Percentiles rank a stretch among this genome's conserved stretches.
Evolutionary conservation across 768 basidiomycete species (phyloP).

Genomic region (Boletus eberwhitei): DNA sequence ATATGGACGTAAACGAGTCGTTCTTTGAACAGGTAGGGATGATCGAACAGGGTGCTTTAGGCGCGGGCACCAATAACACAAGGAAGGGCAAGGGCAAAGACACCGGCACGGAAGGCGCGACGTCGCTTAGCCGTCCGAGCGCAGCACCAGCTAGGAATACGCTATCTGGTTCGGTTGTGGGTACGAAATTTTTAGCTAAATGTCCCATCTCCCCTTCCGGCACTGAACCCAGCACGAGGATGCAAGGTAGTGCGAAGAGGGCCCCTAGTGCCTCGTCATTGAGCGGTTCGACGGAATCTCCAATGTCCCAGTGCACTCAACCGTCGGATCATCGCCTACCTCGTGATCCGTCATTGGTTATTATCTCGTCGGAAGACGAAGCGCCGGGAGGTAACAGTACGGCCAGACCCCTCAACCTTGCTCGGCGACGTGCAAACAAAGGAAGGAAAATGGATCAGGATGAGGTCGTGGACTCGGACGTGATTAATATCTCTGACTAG

Average conservation of each 20-base stretch:
- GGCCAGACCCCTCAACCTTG: not conserved
- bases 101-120: not conserved
- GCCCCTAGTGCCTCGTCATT: slow-evolving; percentile 12
- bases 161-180: slow-evolving; percentile 8
- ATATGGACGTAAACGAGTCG: slow-evolving; percentile 36
- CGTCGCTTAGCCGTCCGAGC: not conserved
- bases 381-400: not conserved
- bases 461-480: slow-evolving; percentile 39
- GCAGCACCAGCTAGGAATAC: slow-evolving; percentile 3
- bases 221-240: slow-evolving; percentile 16
- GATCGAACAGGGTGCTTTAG: slow-evolving; percentile 23
- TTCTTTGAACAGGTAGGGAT: slow-evolving; percentile 38
- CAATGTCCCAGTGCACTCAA: slow-evolving; percentile 16
- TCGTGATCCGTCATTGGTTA: slow-evolving; percentile 23
- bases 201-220: slow-evolving; percentile 6
- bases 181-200: slow-evolving; percentile 12
- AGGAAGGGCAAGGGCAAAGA: slow-evolving; percentile 22
- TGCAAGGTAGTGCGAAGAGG: slow-evolving; percentile 6
- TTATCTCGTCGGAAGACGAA: slow-evolving; percentile 23
- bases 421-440: slow-evolving; percentile 8
- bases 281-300: slow-evolving; percentile 10
- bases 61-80: slow-evolving; percentile 9
- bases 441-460: slow-evolving; percentile 26
- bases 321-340: slow-evolving; percentile 10
- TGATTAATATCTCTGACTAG: slow-evolving; percentile 54